Base-by-base conservation (phyloP, 108 stramenopile species). In the Fistulifera pelliculosa region DNA sequence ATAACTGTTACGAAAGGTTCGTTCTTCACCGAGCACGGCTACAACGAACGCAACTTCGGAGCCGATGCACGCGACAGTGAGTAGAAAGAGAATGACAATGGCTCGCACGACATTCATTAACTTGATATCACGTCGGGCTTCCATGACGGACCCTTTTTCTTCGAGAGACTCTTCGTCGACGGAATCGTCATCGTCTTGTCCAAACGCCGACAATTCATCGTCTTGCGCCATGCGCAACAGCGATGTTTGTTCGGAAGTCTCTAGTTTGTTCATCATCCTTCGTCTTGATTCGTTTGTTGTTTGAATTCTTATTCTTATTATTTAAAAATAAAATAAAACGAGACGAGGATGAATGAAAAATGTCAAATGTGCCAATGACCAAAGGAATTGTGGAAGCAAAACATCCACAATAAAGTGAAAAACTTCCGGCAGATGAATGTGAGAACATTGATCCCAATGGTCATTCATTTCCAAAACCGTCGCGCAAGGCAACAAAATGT, bases 71-170 rank as follows among this genome's bases (percentile, higher is more conserved):
- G 50, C 50, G 4, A 51, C n/a, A 4, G 50, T 51, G 19, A 51
- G 25, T 16, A 51, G 5, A 23, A 51, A n/a, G 4, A 51, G 50
- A 4, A 51, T 27, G 6, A 51, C 25, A 4, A 51, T 26, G 21
- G 50, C 22, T 51, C 50, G 50, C 15, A 51, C 25, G 4, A 51
- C 25, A 27, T 51, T 51, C 24, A 51, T 51, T 2, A 51, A 5
- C 21, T 27, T 23, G 6, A 51, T 23, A 27, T 51, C 50, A 5
- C 22, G 19, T 19, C 44, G 44, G 19, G 44, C 44, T 23, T n/a
- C 50, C 4, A 6, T 51, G 50, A 51, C 24, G 50, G 19, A 26
- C 7, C 50, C 50, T 26, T 23, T 23, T 11, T 45, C 44, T 21
- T 17, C 17, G 12, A 26, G 21, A 4, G 15, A n/a, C 12, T 27